These are phyloP conservation scores for Coemansia sp. DNA, from an alignment of 192 early-diverging fungal genomes.

Conservation along the genomic window DNA sequence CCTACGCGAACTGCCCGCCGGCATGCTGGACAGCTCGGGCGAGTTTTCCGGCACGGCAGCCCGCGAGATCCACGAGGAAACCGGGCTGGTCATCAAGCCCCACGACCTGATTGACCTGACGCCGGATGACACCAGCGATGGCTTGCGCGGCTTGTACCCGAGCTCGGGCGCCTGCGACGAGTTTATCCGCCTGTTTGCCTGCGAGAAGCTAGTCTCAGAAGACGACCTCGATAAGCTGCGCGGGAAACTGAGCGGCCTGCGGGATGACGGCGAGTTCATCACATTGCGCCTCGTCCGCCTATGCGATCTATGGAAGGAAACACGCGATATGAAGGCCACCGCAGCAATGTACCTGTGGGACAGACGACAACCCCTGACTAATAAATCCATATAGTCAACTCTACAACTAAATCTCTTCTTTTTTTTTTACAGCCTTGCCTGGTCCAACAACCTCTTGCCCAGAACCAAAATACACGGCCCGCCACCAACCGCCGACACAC, in stretches of 20 bases:
- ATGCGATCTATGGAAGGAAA: slow-evolving; percentile 57
- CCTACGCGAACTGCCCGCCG: slow-evolving; percentile 74
- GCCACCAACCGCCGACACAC: slow-evolving; percentile 10
- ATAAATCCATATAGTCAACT: background rate
- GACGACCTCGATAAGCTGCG: slow-evolving; percentile 54
- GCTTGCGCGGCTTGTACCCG: slow-evolving; percentile 61
- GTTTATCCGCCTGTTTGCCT: slow-evolving; percentile 63
- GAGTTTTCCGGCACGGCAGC: slow-evolving; percentile 73
- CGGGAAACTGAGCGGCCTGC: slow-evolving; percentile 62
- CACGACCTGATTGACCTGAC: slow-evolving; percentile 60
- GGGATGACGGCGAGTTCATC: slow-evolving; percentile 73
- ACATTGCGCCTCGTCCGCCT: slow-evolving; percentile 59
- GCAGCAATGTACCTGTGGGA: slow-evolving; percentile 60
- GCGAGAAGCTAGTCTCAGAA: slow-evolving; percentile 51
- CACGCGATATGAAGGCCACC: slow-evolving; percentile 67
- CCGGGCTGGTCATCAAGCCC: slow-evolving; percentile 59
- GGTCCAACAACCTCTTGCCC: background rate
- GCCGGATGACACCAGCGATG: slow-evolving; percentile 16
- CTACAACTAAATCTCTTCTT: background rate
- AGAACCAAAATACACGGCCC: slow-evolving; percentile 24
- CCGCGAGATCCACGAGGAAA: slow-evolving; percentile 77
- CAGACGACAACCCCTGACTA: background rate
- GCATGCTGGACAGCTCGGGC: slow-evolving; percentile 66
- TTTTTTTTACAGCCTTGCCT: background rate
- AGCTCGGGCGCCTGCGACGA: slow-evolving; percentile 80